Evolutionary conservation across 805 yeast genomes (phyloP), one percentile per base, ranked within the genome.

Genomic region (Kazachstania kunashirensis): DNA sequence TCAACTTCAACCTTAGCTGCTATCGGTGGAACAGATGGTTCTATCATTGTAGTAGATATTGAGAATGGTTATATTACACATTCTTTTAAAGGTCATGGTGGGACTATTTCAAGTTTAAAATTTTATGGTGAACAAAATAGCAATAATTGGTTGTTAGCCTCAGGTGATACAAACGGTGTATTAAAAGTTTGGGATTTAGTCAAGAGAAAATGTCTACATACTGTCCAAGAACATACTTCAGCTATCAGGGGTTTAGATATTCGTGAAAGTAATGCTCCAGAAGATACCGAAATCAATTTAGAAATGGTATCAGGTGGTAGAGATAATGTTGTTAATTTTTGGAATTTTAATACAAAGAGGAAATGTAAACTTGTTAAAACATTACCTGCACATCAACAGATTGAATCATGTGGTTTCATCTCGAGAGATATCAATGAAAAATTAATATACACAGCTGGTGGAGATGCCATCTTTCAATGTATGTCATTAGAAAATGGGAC

Each of bases 21-120:
- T 14, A 78, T 92, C 52, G 99, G 99, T 27, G 86, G 94, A 32
- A 82, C 96, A 1, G 98, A 92, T 59, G 97, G 98, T 33, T 72
- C 77, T 29, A 81, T 88, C 13, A 77, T 84, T 31, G 94, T 92
- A 1, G 86, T 94, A 80, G 99, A 92, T 58, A 70, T 92, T 25
- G 88, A 77, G 45, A 86, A 86, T 24, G 88, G 92, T 1, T 84
- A 71, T 46, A 74, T 81, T 3, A 92, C 98, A 0, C 98, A 92
- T 59, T 77, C 84, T 11, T 70, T 92, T 39, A 81, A 83, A 57
- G 97, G 98, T 1, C 99, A 92, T 57, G 94, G 95, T 15, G 79
- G 92, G 10, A 81, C 94, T 2, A 70, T 89, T 28, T 79, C 94
- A 31, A 75, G 92, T 4, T 58, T 89, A 38, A 62, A 64, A 32